phyloP scores from a whole-genome alignment of 2,329 filamentous ascomycete species.

The Colletotrichum musicola region DNA sequence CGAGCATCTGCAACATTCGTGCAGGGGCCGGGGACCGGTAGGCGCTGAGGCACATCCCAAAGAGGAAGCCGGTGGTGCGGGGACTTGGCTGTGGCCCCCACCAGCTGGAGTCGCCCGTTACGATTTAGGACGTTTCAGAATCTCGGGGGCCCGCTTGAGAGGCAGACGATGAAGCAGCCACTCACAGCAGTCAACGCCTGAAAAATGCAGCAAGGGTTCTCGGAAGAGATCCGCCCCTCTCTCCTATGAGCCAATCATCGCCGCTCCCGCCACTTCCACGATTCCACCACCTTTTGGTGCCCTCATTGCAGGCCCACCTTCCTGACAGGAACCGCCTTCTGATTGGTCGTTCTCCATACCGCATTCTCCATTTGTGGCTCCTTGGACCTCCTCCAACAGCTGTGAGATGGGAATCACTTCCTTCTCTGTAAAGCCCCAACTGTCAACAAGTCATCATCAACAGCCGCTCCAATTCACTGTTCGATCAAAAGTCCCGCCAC shows the following conservation, averaged over 20 bases:
- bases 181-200: constrained; percentile 7
- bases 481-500: not conserved
- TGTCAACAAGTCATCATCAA: constrained; percentile 22
- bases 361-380: constrained; percentile 14
- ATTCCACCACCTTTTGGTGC: constrained; percentile 6
- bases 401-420: constrained; percentile 28
- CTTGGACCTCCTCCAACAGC: constrained; percentile 11
- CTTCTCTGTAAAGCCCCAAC: constrained; percentile 15
- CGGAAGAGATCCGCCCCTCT: constrained; percentile 37
- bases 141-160: constrained; percentile 10
- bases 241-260: constrained; percentile 12
- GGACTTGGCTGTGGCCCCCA: constrained; percentile 19
- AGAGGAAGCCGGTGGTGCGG: constrained; percentile 30
- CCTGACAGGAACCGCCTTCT: not conserved
- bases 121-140: constrained; percentile 40
- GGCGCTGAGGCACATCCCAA: constrained; percentile 18
- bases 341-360: constrained; percentile 14
- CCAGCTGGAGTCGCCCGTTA: constrained; percentile 31
- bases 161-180: constrained; percentile 30
- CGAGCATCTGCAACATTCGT: constrained; percentile 25
- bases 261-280: not conserved
- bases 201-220: constrained; percentile 21
- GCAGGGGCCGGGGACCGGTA: constrained; percentile 11
- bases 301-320: not conserved
- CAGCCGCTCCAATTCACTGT: not conserved